These are phyloP conservation scores for Boehmeria nivea DNA, from an alignment of 306 rosid genomes.

Conservation along the genomic window DNA sequence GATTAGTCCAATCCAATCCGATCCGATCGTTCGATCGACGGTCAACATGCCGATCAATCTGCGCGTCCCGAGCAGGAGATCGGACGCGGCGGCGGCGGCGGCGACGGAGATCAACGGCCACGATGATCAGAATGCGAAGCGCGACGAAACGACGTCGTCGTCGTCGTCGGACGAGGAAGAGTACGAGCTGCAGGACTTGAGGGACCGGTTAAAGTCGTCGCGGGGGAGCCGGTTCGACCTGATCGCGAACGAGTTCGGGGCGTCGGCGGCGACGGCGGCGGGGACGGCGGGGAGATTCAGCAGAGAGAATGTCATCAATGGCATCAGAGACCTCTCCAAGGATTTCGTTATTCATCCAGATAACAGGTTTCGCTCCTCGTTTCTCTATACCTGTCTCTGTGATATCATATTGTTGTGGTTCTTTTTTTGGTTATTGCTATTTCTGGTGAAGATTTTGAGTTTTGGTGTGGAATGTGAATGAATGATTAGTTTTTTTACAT, in stretches of 20 bases:
- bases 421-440: background rate
- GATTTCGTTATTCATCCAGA: constrained; percentile 52
- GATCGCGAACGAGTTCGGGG: constrained; percentile 46
- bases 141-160: background rate
- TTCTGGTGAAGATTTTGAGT: too few relatives aligned
- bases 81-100: background rate
- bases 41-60: background rate
- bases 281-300: constrained; percentile 40
- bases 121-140: constrained; percentile 2
- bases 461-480: too few relatives aligned
- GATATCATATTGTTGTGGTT: background rate
- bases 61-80: background rate
- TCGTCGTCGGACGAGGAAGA: constrained; percentile 28
- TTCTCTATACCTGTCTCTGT: background rate
- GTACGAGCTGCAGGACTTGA: constrained; percentile 46
- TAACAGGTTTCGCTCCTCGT: constrained; percentile 17
- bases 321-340: constrained; percentile 39
- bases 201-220: constrained; percentile 63
- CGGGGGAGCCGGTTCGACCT: constrained; percentile 65
- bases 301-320: constrained; percentile 39
- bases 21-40: background rate
- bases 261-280: constrained; percentile 16
- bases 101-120: background rate
- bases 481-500: too few relatives aligned
- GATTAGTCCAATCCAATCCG: too few relatives aligned